Percentiles rank a stretch among this genome's conserved stretches.
Conservation (phyloP, 2,329 filamentous ascomycete genomes). For the Beauveria caledonica region DNA sequence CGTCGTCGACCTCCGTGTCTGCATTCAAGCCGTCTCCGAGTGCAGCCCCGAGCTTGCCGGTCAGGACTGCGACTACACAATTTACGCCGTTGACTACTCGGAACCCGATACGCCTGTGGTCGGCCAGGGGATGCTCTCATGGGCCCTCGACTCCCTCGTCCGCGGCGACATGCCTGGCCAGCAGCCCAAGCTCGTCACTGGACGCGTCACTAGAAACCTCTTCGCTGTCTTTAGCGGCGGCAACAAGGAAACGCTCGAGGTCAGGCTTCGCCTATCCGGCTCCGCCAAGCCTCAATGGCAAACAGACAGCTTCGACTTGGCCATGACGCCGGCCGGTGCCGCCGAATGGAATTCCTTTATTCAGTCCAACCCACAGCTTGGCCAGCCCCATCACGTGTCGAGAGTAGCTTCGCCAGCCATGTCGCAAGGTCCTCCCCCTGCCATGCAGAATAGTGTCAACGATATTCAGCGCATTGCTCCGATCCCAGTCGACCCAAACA, state of each 20-base stretch:
- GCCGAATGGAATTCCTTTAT: conserved; percentile 73
- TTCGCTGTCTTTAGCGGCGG: conserved; percentile 78
- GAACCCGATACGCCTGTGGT: conserved; percentile 90
- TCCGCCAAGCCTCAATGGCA: conserved; percentile 50
- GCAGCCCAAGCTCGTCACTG: conserved; percentile 71
- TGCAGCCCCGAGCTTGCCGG: conserved; percentile 73
- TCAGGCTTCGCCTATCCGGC: conserved; percentile 78
- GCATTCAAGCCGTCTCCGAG: conserved; percentile 69
- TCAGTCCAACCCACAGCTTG: conserved; percentile 56
- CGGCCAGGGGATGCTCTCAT: conserved; percentile 90
- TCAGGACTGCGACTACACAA: conserved; percentile 77
- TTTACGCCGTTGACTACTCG: conserved; percentile 95
- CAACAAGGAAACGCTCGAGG: conserved; percentile 81
- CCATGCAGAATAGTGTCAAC: conserved; percentile 15
- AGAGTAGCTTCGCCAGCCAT: conserved; percentile 30
- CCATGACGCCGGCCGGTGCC: conserved; percentile 49
- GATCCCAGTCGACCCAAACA: conserved; percentile 20
- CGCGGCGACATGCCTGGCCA: conserved; percentile 34
- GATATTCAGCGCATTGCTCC: conserved; percentile 30
- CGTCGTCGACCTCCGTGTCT: conserved; percentile 77
- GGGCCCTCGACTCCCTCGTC: conserved; percentile 51
- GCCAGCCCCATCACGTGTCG: conserved; percentile 26
- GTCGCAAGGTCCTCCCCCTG: conserved; percentile 22
- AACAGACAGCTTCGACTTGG: conserved; percentile 20
- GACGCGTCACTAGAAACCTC: conserved; percentile 79